Evolutionary conservation across 352 stramenopile genomes (phyloP).

Genomic region (Elongisporangium anandrum): DNA sequence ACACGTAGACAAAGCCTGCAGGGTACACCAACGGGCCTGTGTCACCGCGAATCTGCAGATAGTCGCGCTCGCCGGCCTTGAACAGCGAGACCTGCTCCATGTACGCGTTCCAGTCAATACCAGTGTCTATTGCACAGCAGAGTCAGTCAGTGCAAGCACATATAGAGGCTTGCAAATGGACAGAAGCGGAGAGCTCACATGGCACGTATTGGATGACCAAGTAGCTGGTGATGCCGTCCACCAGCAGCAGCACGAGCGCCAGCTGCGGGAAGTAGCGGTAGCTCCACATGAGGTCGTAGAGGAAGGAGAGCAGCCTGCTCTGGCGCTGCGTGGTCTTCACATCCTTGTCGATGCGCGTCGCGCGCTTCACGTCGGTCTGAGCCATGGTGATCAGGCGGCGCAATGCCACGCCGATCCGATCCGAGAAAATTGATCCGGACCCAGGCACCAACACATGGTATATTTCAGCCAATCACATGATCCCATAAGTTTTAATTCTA

Average conservation of each 20-base stretch:
- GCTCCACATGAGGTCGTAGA: slow-evolving; percentile 86
- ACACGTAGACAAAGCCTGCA: slow-evolving; percentile 97
- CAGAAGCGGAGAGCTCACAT: slow-evolving; percentile 28
- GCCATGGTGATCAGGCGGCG: slow-evolving; percentile 7
- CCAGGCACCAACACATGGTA: background rate
- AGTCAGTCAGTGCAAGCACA: slow-evolving; percentile 1
- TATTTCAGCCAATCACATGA: slow-evolving; percentile 8
- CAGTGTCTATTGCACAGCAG: slow-evolving; percentile 79
- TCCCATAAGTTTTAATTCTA: background rate
- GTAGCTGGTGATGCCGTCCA: slow-evolving; percentile 57
- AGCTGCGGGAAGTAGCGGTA: slow-evolving; percentile 80
- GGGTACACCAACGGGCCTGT: slow-evolving; percentile 98
- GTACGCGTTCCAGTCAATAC: slow-evolving; percentile 99
- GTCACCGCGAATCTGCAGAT: slow-evolving; percentile 92
- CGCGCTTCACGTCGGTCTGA: slow-evolving; percentile 24
- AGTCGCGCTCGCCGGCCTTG: slow-evolving; percentile 93
- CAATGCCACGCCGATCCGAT: background rate
- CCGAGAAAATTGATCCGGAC: background rate
- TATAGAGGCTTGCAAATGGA: background rate
- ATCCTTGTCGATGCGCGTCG: slow-evolving; percentile 85
- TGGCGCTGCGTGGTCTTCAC: slow-evolving; percentile 72
- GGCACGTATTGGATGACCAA: slow-evolving; percentile 80
- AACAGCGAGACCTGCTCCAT: slow-evolving; percentile 97
- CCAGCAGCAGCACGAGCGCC: slow-evolving; percentile 46
- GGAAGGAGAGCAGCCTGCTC: slow-evolving; percentile 60